Conservation (phyloP, 352 stramenopile genomes). For the Phytophthora tentaculata region DNA sequence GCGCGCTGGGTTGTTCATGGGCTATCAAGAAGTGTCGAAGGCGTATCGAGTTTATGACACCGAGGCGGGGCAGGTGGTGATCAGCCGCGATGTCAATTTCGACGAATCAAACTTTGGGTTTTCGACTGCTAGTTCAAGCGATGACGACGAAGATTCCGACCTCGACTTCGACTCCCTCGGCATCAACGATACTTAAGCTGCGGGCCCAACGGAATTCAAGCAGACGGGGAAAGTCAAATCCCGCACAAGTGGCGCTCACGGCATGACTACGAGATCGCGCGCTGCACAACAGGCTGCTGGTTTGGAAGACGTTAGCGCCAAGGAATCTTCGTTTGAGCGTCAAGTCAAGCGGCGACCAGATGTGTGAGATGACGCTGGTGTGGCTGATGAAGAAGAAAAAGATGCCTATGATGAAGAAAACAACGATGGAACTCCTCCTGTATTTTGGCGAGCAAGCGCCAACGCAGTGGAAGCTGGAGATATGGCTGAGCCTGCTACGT, state of each 20-base stretch:
- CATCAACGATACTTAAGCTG: neutral
- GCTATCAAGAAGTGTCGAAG: slow-evolving; percentile 10
- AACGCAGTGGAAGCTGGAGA: neutral
- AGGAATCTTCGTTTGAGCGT: neutral
- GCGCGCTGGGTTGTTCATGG: slow-evolving; percentile 1
- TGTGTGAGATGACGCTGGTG: neutral
- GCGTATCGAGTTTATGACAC: slow-evolving; percentile 9
- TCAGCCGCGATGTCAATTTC: slow-evolving; percentile 1
- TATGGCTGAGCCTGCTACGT: neutral
- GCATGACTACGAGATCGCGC: neutral
- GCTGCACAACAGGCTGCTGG: neutral
- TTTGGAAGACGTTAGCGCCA: neutral
- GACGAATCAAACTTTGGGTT: neutral
- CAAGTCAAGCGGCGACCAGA: neutral
- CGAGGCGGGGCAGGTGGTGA: neutral
- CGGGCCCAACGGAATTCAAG: neutral
- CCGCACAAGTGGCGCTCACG: too few relatives aligned
- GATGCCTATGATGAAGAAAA: neutral
- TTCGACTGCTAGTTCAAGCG: neutral
- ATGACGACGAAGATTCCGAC: neutral
- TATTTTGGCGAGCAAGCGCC: slow-evolving; percentile 1
- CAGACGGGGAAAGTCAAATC: neutral
- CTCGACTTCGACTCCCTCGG: neutral
- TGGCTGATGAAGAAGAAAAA: neutral
- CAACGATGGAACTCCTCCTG: neutral